Evolutionary conservation across 306 rosid species (phyloP).

Genomic region (Arachis hypogaea): DNA sequence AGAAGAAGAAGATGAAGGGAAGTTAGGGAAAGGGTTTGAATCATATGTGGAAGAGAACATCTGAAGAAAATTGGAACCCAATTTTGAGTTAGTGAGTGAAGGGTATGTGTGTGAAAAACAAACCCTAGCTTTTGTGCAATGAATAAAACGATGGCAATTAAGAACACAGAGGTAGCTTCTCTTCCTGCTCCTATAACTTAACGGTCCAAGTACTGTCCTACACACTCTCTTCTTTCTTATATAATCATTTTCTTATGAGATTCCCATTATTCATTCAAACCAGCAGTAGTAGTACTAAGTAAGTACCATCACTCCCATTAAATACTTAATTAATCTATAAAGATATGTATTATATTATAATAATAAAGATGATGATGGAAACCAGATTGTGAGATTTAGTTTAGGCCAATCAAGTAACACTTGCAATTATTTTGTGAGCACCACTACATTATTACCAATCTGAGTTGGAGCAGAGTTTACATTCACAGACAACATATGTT

Average conservation of each 20-base stretch:
- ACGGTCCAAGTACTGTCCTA: conserved; percentile 51
- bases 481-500: conserved; percentile 13
- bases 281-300: conserved; percentile 31
- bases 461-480: conserved; percentile 38
- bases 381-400: conserved; percentile 34
- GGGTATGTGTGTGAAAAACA: too few species aligned
- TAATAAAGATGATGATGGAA: conserved; percentile 10
- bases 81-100: conserved; percentile 29
- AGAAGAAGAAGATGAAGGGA: conserved; percentile 47
- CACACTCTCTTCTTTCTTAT: conserved; percentile 13
- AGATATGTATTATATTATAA: too few species aligned
- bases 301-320: conserved; percentile 33
- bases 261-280: conserved; percentile 30
- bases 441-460: conserved; percentile 39
- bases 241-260: conserved; percentile 42
- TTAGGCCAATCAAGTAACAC: conserved; percentile 40
- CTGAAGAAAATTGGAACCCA: conserved; percentile 37
- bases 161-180: conserved; percentile 51
- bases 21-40: conserved; percentile 51
- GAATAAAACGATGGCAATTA: conserved; percentile 42
- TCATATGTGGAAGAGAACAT: conserved; percentile 66
- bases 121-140: conserved; percentile 51
- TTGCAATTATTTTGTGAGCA: conserved; percentile 41
- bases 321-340: neutral
- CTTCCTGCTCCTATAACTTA: conserved; percentile 50